Conservation (phyloP, 75 land plant species). For the Pinus tabuliformis region DNA sequence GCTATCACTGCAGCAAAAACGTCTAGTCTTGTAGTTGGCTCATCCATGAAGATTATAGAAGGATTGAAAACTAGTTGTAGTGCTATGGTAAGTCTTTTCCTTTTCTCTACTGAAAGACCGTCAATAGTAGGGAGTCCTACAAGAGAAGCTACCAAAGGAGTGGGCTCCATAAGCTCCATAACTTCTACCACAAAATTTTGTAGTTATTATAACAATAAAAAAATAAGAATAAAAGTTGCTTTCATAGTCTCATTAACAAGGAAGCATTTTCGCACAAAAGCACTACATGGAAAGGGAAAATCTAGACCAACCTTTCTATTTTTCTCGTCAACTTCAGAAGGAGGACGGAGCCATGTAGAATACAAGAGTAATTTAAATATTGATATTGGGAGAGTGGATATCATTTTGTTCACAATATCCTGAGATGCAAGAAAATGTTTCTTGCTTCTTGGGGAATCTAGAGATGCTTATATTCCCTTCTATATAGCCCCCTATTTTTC, state of each 20-base stretch:
- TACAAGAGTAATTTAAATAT: constrained; percentile 61
- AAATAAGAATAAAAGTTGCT: neutral
- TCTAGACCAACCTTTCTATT: constrained; percentile 29
- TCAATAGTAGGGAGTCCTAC: constrained; percentile 31
- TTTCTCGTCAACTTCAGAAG: constrained; percentile 27
- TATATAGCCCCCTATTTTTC: constrained; percentile 74
- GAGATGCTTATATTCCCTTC: constrained; percentile 61
- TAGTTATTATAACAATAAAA: neutral
- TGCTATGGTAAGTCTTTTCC: too few species aligned
- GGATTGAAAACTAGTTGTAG: too few species aligned
- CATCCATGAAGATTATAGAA: too few species aligned
- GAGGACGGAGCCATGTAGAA: constrained; percentile 64
- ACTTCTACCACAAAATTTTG: constrained; percentile 33
- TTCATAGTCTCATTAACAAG: neutral
- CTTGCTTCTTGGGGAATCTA: constrained; percentile 69
- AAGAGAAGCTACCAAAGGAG: constrained; percentile 17
- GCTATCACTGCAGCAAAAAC: too few species aligned
- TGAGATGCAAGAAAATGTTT: constrained; percentile 63
- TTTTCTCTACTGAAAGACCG: too few species aligned
- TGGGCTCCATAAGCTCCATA: constrained; percentile 28
- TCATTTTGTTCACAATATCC: constrained; percentile 84
- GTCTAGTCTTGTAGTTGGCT: too few species aligned
- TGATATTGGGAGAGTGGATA: constrained; percentile 64
- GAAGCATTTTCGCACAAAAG: neutral
- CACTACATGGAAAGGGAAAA: neutral